Conservation (phyloP, 805 yeast species). For the Myxozyma monticola region DNA sequence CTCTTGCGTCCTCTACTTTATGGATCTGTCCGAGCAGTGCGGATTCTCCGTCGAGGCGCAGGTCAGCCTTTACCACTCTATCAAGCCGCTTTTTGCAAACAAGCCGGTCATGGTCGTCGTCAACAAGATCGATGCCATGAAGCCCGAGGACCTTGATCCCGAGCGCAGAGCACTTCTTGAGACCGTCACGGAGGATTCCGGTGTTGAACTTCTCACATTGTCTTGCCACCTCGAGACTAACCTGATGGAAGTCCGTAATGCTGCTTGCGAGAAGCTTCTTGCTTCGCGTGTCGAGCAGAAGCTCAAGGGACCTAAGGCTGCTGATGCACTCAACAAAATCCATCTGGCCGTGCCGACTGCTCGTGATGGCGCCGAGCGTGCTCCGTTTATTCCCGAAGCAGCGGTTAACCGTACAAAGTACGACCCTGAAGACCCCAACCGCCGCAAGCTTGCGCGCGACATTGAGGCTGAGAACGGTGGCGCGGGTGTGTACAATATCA, state of each 20-base stretch:
- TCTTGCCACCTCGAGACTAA: constrained; percentile 94
- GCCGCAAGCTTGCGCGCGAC: constrained; percentile 80
- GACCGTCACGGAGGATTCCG: constrained; percentile 55
- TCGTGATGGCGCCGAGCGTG: constrained; percentile 73
- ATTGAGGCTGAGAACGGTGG: constrained; percentile 95
- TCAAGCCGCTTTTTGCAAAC: constrained; percentile 95
- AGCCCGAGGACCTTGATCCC: constrained; percentile 76
- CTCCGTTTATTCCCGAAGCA: constrained; percentile 79
- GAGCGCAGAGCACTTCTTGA: constrained; percentile 72
- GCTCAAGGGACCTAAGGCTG: constrained; percentile 84
- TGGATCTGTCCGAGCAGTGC: constrained; percentile 99
- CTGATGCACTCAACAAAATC: constrained; percentile 87
- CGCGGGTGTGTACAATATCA: constrained; percentile 95
- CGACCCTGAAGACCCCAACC: constrained; percentile 76
- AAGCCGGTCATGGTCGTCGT: constrained; percentile 93
- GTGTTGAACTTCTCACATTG: constrained; percentile 87
- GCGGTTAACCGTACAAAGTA: constrained; percentile 62
- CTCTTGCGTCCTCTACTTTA: constrained; percentile 92
- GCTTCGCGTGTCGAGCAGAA: constrained; percentile 96
- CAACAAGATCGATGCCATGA: constrained; percentile 90
- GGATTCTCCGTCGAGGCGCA: constrained; percentile 97
- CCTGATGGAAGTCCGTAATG: constrained; percentile 92
- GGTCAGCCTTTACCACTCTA: constrained; percentile 93
- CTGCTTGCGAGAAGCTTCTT: constrained; percentile 94
- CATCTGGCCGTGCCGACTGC: constrained; percentile 85